Percentiles rank a stretch among this genome's conserved stretches.
Conservation (phyloP, 225 moss, liverwort and hornwort genomes). For the Physcomitrium patens region DNA sequence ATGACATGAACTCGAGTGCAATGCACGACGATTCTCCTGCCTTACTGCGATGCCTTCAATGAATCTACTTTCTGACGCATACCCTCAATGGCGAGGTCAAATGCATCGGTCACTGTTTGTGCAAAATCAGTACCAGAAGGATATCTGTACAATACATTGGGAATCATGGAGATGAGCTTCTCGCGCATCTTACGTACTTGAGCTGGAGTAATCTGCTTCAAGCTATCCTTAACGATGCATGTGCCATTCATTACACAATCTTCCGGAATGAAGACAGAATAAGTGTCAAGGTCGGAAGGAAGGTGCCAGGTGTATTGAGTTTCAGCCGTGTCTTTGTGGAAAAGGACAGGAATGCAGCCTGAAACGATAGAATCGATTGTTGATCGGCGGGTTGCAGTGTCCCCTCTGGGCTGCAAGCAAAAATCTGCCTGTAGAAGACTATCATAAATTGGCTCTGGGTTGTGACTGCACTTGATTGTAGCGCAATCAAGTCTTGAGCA, state of each 20-base stretch:
- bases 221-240: conserved; percentile 47
- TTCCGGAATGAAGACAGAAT: conserved; percentile 61
- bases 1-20: background rate
- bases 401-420: conserved; percentile 72
- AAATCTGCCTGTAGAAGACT: conserved; percentile 62
- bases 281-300: conserved; percentile 45
- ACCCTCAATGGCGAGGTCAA: conserved; percentile 57
- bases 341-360: conserved; percentile 74
- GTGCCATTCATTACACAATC: conserved; percentile 54
- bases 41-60: conserved; percentile 32
- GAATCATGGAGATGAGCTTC: conserved; percentile 57
- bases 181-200: conserved; percentile 56
- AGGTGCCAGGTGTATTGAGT: conserved; percentile 78
- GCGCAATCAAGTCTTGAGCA: conserved; percentile 64
- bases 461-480: conserved; percentile 65
- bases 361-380: conserved; percentile 72
- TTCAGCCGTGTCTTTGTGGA: conserved; percentile 60
- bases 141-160: conserved; percentile 56
- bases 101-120: conserved; percentile 49
- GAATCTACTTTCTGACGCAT: conserved; percentile 45
- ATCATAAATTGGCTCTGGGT: conserved; percentile 68
- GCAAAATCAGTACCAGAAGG: conserved; percentile 42
- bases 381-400: conserved; percentile 67
- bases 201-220: conserved; percentile 43
- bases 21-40: background rate